phyloP scores from a whole-genome alignment of 2,329 filamentous ascomycete species.

The Beauveria pseudobassiana region DNA sequence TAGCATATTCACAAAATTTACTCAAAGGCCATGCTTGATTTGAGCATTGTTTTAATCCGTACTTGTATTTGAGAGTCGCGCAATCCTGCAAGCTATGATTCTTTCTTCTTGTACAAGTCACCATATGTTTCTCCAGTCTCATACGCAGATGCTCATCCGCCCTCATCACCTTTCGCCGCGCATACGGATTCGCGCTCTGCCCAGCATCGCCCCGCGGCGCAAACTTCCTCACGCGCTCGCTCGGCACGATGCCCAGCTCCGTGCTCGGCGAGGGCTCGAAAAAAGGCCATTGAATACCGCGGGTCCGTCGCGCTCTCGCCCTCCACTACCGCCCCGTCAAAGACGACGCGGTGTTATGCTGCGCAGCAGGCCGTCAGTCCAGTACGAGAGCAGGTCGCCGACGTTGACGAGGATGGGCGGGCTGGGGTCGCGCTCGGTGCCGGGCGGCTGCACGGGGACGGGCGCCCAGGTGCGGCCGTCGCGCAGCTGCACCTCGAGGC shows the following conservation, averaged over 20 bases:
- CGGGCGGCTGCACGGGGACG: slow-evolving; percentile 58
- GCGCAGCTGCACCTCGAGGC: slow-evolving; percentile 70
- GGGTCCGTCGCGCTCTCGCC: slow-evolving; percentile 44
- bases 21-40: too few relatives aligned
- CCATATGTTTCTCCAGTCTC: slow-evolving; percentile 51
- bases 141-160: slow-evolving; percentile 57
- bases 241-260: slow-evolving; percentile 51
- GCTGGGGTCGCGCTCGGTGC: slow-evolving; percentile 48
- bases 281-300: slow-evolving; percentile 61
- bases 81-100: neutral
- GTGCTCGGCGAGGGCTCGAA: slow-evolving; percentile 51
- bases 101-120: slow-evolving; percentile 41
- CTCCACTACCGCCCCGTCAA: slow-evolving; percentile 34
- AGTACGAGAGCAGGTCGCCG: slow-evolving; percentile 65
- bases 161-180: slow-evolving; percentile 49
- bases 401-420: slow-evolving; percentile 80
- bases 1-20: too few relatives aligned
- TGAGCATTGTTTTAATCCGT: too few relatives aligned
- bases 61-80: too few relatives aligned
- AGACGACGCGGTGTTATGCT: slow-evolving; percentile 83
- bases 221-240: slow-evolving; percentile 43
- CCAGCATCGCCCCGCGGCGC: slow-evolving; percentile 18
- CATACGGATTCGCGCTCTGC: slow-evolving; percentile 37
- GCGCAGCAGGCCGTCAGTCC: slow-evolving; percentile 82
- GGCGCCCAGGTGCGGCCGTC: slow-evolving; percentile 46